Evolutionary conservation across 2,329 filamentous ascomycete species (phyloP).

Genomic region (Penicillium fuscoglaucum): DNA sequence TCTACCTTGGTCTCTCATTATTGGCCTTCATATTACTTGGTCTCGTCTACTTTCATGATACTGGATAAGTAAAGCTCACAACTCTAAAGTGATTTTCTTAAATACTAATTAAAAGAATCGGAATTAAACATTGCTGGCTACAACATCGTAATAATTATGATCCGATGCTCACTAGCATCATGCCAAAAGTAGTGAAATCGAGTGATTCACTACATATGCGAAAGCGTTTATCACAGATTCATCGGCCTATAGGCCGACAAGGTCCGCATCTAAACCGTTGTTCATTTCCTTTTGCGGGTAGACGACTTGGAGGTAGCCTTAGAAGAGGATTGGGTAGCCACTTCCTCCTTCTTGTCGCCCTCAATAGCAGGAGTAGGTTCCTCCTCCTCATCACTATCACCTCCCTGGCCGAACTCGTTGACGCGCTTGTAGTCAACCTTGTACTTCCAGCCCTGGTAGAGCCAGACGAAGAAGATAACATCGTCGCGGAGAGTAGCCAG

Average conservation of each 20-base stretch:
- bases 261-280: background rate
- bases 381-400: constrained; percentile 73
- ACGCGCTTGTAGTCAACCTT: constrained; percentile 86
- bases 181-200: background rate
- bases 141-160: background rate
- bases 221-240: background rate
- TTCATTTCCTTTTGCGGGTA: constrained; percentile 39
- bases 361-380: constrained; percentile 37
- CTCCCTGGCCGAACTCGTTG: constrained; percentile 97
- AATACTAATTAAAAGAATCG: background rate
- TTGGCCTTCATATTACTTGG: background rate
- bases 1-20: background rate
- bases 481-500: constrained; percentile 92
- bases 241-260: background rate
- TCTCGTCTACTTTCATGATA: background rate
- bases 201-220: background rate
- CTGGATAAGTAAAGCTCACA: background rate
- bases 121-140: background rate
- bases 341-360: constrained; percentile 21
- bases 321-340: constrained; percentile 30
- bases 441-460: constrained; percentile 94
- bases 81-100: background rate
- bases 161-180: constrained; percentile 1
- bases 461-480: constrained; percentile 95
- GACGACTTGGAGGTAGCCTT: constrained; percentile 30